phyloP scores from a whole-genome alignment of 2,329 filamentous ascomycete genomes.

The Trichophyton verrucosum region DNA sequence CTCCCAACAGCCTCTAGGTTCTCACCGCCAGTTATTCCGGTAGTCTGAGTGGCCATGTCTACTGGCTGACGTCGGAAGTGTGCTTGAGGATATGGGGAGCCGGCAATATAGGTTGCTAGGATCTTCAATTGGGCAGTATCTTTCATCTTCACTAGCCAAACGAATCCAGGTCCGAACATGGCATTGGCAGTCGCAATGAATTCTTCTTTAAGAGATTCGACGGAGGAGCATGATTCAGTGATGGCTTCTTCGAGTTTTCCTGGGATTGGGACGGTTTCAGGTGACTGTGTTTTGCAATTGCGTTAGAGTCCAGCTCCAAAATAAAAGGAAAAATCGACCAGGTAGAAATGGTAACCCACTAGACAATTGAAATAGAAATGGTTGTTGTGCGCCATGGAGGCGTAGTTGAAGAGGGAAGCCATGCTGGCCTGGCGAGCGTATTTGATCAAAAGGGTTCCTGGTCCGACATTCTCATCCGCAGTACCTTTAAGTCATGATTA shows the following conservation, averaged over 20 bases:
- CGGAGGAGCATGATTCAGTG: constrained; percentile 60
- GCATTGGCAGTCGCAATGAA: constrained; percentile 66
- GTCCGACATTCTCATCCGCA: constrained; percentile 47
- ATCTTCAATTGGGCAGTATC: constrained; percentile 47
- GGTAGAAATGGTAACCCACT: constrained; percentile 33
- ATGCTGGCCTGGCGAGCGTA: constrained; percentile 65
- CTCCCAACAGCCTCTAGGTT: constrained; percentile 10
- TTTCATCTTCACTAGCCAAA: constrained; percentile 69
- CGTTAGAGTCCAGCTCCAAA: background rate
- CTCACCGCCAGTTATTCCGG: constrained; percentile 15
- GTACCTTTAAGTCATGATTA: constrained; percentile 40
- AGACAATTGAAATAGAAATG: constrained; percentile 43
- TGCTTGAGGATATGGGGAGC: constrained; percentile 72
- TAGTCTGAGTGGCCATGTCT: constrained; percentile 34
- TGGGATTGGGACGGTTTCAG: constrained; percentile 42
- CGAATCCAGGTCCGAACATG: constrained; percentile 96
- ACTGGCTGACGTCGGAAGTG: constrained; percentile 59
- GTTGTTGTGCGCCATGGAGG: constrained; percentile 92
- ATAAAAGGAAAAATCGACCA: no score
- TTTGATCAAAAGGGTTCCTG: constrained; percentile 58
- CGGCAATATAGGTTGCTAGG: constrained; percentile 80
- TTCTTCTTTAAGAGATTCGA: constrained; percentile 69
- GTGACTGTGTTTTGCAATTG: constrained; percentile 20
- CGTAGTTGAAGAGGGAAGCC: constrained; percentile 84
- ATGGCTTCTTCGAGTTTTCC: constrained; percentile 47